A percentile compares a stretch with the other conserved stretches of the same genome.
phyloP scores from a whole-genome alignment of 2,329 filamentous ascomycete genomes.

The Sarocladium oryzae region DNA sequence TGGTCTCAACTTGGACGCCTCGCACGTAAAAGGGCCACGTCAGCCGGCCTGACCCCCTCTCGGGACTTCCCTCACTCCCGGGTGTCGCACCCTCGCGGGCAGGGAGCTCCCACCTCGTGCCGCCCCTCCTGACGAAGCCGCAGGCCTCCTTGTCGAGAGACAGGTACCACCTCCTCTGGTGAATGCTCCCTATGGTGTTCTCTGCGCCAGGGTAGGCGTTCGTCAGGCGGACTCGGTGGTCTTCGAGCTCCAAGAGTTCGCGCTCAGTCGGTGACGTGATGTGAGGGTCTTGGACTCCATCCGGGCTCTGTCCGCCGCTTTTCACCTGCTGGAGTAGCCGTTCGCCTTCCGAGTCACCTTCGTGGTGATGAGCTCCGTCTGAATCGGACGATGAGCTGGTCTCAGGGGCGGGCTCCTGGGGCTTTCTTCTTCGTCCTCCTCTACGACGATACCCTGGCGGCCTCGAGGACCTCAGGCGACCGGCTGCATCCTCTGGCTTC shows the following conservation, averaged over 20 bases:
- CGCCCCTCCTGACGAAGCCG: slow-evolving; percentile 42
- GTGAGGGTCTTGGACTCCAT: slow-evolving; percentile 11
- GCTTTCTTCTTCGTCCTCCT: neutral
- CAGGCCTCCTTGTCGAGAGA: slow-evolving; percentile 53
- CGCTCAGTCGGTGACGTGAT: slow-evolving; percentile 28
- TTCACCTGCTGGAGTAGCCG: neutral
- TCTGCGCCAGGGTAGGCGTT: slow-evolving; percentile 62
- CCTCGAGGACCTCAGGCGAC: slow-evolving; percentile 15
- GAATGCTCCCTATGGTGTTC: slow-evolving; percentile 60
- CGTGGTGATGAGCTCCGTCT: slow-evolving; percentile 9
- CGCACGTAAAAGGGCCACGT: slow-evolving; percentile 55
- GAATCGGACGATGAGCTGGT: slow-evolving; percentile 12
- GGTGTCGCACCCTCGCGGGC: no score
- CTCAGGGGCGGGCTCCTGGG: slow-evolving; percentile 1
- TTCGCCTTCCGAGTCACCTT: slow-evolving; percentile 16
- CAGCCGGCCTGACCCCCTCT: slow-evolving; percentile 19
- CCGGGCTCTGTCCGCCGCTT: neutral
- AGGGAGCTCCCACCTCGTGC: slow-evolving; percentile 12
- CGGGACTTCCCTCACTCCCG: neutral
- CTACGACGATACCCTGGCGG: neutral
- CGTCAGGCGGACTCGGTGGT: slow-evolving; percentile 47
- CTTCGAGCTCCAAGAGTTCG: slow-evolving; percentile 39
- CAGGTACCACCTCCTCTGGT: slow-evolving; percentile 62
- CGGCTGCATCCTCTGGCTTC: slow-evolving; percentile 32
- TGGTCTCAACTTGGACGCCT: slow-evolving; percentile 56